These are phyloP conservation scores for Xylaria nigripes DNA, from an alignment of 495 filamentous ascomycete genomes.

Conservation along the genomic window DNA sequence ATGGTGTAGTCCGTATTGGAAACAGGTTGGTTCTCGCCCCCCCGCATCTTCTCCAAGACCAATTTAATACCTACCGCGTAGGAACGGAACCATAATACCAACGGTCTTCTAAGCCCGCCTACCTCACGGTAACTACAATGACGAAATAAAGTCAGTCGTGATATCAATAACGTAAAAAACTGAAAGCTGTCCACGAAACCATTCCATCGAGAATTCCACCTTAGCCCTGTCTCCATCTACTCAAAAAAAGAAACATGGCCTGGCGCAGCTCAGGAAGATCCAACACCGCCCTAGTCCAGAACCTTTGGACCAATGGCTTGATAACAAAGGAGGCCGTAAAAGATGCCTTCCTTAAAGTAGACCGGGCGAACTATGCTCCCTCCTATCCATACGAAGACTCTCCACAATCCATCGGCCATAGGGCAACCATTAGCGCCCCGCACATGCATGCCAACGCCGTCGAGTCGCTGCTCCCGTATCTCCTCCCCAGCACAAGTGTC, in stretches of 20 bases:
- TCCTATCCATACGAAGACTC: constrained; percentile 71
- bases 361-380: constrained; percentile 76
- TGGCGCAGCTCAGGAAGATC: constrained; percentile 77
- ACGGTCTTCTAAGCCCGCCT: no score
- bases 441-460: constrained; percentile 90
- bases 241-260: constrained; percentile 70
- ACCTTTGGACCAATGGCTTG: constrained; percentile 61
- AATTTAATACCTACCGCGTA: no score
- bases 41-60: no score
- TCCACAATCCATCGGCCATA: constrained; percentile 79
- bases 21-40: no score
- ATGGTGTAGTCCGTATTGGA: no score
- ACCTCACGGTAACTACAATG: no score
- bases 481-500: constrained; percentile 26
- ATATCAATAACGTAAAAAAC: neutral
- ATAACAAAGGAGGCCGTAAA: constrained; percentile 66
- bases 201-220: neutral
- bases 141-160: neutral
- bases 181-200: no score
- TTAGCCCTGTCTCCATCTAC: neutral
- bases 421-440: constrained; percentile 88
- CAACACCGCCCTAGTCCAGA: constrained; percentile 72
- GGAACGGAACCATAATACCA: no score
- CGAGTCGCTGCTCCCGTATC: constrained; percentile 58
- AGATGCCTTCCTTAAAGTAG: constrained; percentile 75